These are phyloP conservation scores for Botrytis pseudocinerea DNA, from an alignment of 2,329 filamentous ascomycete genomes.

Conservation along the genomic window DNA sequence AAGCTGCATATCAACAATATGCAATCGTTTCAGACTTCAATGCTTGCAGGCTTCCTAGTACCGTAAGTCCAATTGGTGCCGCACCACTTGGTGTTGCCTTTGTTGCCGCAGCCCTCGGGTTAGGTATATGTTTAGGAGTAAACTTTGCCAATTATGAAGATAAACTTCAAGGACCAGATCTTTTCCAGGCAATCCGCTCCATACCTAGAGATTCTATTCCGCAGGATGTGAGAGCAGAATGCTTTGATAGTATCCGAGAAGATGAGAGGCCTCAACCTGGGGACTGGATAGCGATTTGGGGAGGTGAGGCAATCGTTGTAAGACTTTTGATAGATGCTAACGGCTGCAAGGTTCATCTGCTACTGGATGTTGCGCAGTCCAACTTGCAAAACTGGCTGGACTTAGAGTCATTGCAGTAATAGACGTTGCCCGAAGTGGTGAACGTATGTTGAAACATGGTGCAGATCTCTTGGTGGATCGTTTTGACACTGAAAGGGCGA, in stretches of 20 bases:
- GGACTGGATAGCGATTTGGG: conserved; percentile 76
- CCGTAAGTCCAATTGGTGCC: conserved; percentile 31
- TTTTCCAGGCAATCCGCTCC: conserved; percentile 52
- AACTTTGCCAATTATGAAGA: conserved; percentile 55
- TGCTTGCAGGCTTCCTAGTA: conserved; percentile 35
- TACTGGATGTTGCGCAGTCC: conserved; percentile 65
- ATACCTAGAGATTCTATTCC: conserved; percentile 54
- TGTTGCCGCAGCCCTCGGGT: conserved; percentile 64
- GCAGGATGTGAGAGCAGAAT: conserved; percentile 62
- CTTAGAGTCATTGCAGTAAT: conserved; percentile 66
- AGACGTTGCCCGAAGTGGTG: conserved; percentile 66
- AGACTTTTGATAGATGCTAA: conserved; percentile 12
- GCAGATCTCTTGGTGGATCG: conserved; percentile 70
- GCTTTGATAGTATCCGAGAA: conserved; percentile 54
- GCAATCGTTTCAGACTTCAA: conserved; percentile 52
- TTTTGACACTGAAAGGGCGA: conserved; percentile 63
- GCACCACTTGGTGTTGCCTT: conserved; percentile 40
- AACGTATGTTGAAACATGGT: conserved; percentile 52
- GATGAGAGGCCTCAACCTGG: conserved; percentile 57
- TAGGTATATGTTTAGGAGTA: conserved; percentile 70
- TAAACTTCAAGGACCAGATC: conserved; percentile 53
- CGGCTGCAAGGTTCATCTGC: conserved; percentile 59
- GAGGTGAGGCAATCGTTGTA: conserved; percentile 48
- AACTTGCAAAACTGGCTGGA: conserved; percentile 67
- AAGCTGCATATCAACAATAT: conserved; percentile 44